phyloP scores from a whole-genome alignment of 2,329 filamentous ascomycete species.

The Paecilomyces variotii region DNA sequence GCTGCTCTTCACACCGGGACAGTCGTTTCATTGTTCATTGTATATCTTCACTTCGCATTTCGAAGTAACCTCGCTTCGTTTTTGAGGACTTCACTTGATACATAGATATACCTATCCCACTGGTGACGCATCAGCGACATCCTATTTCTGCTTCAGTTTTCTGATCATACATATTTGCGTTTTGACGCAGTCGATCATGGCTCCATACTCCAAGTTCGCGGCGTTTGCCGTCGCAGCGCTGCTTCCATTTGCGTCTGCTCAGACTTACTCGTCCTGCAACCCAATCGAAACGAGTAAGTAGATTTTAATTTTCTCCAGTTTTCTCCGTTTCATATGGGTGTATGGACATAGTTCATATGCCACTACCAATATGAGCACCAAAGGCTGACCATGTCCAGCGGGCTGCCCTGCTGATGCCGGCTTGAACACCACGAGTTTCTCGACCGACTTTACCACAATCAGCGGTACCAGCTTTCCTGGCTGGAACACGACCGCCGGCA shows the following conservation, averaged over 20 bases:
- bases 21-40: background rate
- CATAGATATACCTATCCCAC: background rate
- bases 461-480: conserved; percentile 44
- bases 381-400: conserved; percentile 26
- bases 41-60: background rate
- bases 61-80: background rate
- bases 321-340: background rate
- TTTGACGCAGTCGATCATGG: conserved; percentile 15
- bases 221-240: conserved; percentile 21
- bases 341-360: background rate
- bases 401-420: conserved; percentile 64
- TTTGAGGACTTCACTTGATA: background rate
- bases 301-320: background rate
- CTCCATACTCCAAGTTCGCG: conserved; percentile 21
- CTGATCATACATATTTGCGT: background rate
- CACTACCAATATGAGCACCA: conserved; percentile 3
- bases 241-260: conserved; percentile 43
- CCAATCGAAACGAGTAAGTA: conserved; percentile 38
- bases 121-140: background rate
- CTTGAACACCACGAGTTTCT: conserved; percentile 42
- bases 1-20: background rate
- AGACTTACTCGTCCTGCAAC: conserved; percentile 71
- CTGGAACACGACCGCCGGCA: conserved; percentile 61
- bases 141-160: background rate
- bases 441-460: conserved; percentile 39